Evolutionary conservation across 495 filamentous ascomycete genomes (phyloP).

Genomic region (Tetracladium setigerum): DNA sequence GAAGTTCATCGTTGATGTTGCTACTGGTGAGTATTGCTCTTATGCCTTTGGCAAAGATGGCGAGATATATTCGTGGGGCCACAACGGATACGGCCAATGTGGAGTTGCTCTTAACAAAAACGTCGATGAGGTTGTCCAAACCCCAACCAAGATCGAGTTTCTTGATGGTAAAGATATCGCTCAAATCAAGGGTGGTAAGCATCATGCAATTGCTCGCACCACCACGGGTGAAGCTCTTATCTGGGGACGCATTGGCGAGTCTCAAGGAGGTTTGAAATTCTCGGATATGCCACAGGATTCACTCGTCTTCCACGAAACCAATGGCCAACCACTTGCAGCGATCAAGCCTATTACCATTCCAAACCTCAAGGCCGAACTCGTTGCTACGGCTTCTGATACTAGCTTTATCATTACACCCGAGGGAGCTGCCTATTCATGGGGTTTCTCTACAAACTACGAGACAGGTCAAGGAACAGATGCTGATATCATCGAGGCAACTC

Average conservation of each 20-base stretch:
- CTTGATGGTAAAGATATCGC: conserved; percentile 46
- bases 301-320: conserved; percentile 44
- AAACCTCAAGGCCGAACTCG: conserved; percentile 23
- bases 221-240: conserved; percentile 52
- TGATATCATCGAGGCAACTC: conserved; percentile 49
- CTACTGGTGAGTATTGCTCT: conserved; percentile 60
- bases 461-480: conserved; percentile 55
- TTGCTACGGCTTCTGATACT: conserved; percentile 49
- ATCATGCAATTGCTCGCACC: conserved; percentile 60
- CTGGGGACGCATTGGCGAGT: conserved; percentile 63
- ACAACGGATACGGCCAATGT: conserved; percentile 81
- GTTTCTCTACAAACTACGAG: conserved; percentile 59
- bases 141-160: conserved; percentile 49
- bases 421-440: conserved; percentile 62
- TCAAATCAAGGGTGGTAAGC: conserved; percentile 56
- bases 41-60: conserved; percentile 69
- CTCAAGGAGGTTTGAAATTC: conserved; percentile 51
- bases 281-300: conserved; percentile 44
- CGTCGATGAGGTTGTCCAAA: conserved; percentile 51
- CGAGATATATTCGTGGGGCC: conserved; percentile 74
- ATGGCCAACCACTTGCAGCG: conserved; percentile 44
- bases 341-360: conserved; percentile 39
- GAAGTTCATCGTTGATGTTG: conserved; percentile 48
- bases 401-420: conserved; percentile 49
- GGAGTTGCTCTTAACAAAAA: conserved; percentile 34